Evolutionary conservation across 805 yeast genomes (phyloP).

Genomic region (Martiniozyma abietophila): DNA sequence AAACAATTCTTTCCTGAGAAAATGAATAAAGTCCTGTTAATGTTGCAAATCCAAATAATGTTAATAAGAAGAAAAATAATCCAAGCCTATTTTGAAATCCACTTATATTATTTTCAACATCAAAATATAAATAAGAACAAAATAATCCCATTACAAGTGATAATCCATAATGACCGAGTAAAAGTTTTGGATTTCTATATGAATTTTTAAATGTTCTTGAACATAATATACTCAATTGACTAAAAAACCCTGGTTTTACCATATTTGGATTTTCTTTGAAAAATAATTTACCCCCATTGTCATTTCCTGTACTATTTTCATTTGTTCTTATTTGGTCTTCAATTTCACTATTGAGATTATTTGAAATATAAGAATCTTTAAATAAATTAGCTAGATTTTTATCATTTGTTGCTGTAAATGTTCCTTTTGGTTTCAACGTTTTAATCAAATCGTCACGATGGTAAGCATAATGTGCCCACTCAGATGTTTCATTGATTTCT

Average conservation of each 20-base stretch:
- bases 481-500: conserved; percentile 38
- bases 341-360: conserved; percentile 34
- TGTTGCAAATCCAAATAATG: conserved; percentile 90
- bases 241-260: conserved; percentile 46
- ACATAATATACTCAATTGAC: conserved; percentile 66
- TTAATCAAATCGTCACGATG: conserved; percentile 62
- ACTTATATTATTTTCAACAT: conserved; percentile 79
- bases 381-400: conserved; percentile 17
- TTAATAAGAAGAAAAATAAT: conserved; percentile 79
- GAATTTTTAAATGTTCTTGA: conserved; percentile 87
- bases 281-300: too few relatives aligned
- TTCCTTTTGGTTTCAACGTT: conserved; percentile 11
- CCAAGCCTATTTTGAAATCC: conserved; percentile 97
- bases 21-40: conserved; percentile 87
- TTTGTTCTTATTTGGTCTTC: conserved; percentile 10
- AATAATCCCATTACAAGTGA: conserved; percentile 71
- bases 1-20: conserved; percentile 79
- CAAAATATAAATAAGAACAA: conserved; percentile 78
- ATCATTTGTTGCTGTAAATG: conserved; percentile 6
- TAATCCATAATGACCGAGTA: conserved; percentile 73
- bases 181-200: conserved; percentile 85
- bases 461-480: conserved; percentile 80
- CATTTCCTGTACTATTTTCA: conserved; percentile 1
- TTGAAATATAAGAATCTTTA: conserved; percentile 28
- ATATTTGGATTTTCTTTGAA: conserved; percentile 25